Base-by-base conservation (phyloP, 805 yeast species). In the Hanseniaspora jakobsenii region DNA sequence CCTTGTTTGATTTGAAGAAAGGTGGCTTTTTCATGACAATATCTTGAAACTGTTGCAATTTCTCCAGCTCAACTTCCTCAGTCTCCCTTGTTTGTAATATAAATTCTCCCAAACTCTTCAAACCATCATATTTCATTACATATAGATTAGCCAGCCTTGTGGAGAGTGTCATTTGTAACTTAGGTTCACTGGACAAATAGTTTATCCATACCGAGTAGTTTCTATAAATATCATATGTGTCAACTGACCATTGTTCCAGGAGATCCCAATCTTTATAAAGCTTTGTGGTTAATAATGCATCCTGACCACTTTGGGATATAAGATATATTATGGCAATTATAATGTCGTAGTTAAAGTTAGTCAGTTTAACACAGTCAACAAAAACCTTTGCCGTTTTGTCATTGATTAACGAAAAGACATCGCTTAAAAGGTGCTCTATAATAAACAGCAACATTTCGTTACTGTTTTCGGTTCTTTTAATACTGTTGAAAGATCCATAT, bases 81-180 rank as follows among this genome's bases (percentile, higher is more conserved):
- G 70, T 67, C 32, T 84, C 93, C 47, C 95, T 66, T 21, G 82
- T 65, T 0, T 94, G 94, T 12, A 81, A 65, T 0, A 82, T 67
- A 50, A 82, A 75, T 58, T 89, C 96, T 23, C 86, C 67, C 39
- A 89, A 60, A 2, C 86, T 69, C 23, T 72, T 61, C 2, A 91
- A 75, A 0, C 97, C 96, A 53, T 80, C 78, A 21, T 19, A 10
- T 1, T 70, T 59, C 19, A 93, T 69, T 16, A 42, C 31, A 12
- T 35, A n/a, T 9, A 42, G 14, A 17, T 42, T 42, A n/a, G 46
- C 34, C 1, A 42, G 22, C n/a, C 32, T 31, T 23, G 16, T 22
- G 6, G 46, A 42, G 6, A 42, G 27, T 16, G 35, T 17, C 3
- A 12, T 16, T 21, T 42, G 46, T 13, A 24, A 7, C 5, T 26